Conservation (phyloP, 2,329 filamentous ascomycete genomes). For the Pyrenophora seminiperda region DNA sequence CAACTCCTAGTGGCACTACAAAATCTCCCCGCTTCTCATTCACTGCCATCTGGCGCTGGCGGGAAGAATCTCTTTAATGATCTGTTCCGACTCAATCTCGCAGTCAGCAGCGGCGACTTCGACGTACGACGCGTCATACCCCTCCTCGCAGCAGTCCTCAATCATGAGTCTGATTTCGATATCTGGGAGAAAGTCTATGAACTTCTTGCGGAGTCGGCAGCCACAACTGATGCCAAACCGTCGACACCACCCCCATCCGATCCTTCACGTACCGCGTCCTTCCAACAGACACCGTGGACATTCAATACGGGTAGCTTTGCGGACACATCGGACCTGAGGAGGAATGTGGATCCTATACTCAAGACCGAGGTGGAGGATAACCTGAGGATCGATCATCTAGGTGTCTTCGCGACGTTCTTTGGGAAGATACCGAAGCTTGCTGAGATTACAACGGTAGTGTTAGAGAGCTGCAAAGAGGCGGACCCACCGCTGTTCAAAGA, state of each 20-base stretch:
- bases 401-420: slow-evolving; percentile 31
- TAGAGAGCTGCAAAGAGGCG: slow-evolving; percentile 27
- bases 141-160: slow-evolving; percentile 8
- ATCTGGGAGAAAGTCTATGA: slow-evolving; percentile 41
- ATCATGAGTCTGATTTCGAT: slow-evolving; percentile 12
- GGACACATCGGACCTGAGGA: slow-evolving; percentile 23
- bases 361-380: slow-evolving; percentile 27
- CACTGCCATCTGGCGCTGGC: background rate
- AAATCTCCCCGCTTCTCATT: background rate
- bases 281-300: slow-evolving; percentile 36
- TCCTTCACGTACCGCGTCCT: slow-evolving; percentile 26
- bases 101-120: slow-evolving; percentile 2
- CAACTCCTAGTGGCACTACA: background rate
- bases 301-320: slow-evolving; percentile 26
- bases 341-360: slow-evolving; percentile 23
- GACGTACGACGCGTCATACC: too few relatives aligned
- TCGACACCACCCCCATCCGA: too few relatives aligned
- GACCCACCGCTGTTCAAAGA: slow-evolving; percentile 25
- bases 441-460: slow-evolving; percentile 18
- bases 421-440: slow-evolving; percentile 17
- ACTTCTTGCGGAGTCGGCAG: slow-evolving; percentile 46
- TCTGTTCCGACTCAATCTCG: background rate
- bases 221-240: too few relatives aligned
- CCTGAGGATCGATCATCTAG: slow-evolving; percentile 24
- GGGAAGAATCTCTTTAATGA: background rate